Evolutionary conservation across 805 yeast species (phyloP), one percentile per base, ranked within the genome.

Genomic region (Starmerella geochares): DNA sequence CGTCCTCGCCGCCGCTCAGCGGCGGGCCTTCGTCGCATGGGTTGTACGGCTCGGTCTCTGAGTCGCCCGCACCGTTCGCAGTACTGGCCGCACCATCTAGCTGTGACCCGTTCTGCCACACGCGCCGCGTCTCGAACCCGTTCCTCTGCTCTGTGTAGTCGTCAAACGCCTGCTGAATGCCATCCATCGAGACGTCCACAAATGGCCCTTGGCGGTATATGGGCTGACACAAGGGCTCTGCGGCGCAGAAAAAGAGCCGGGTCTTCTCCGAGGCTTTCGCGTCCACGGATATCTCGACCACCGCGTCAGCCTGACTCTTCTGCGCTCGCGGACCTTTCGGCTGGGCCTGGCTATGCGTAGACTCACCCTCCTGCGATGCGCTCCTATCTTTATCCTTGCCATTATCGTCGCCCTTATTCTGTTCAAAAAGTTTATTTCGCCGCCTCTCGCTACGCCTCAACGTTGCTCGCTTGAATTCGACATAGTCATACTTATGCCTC

Each of bases 171-270:
- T 58, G 61, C 17, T 51, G 48, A 37, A 58, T 55, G 58, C 61
- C 57, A 43, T 49, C 44, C 48, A 49, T 48, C n/a, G 56, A 51
- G 1, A 58, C 61, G 45, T 58, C 61, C 11, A 58, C 54, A 42
- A 58, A 58, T 19, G 61, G 60, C 9, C 61, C 61, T 49, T 58
- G 61, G 37, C 57, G 53, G 46, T 50, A 58, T 25, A 58, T 58
- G 16, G 61, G 61, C 49, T 58, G 61, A 41, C 52, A 31, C 23
- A 58, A 48, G 10, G 59, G 59, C 47, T 57, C 50, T 3, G 60
- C 61, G 5, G 54, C 49, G 43, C 59, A 49, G 41, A 54, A 51
- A 8, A 58, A 36, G 10, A 53, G 11, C 10, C 51, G 46, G 14
- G 49, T 43, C 5, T 19, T 23, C 7, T 38, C 38, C 13, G 17